Percentiles rank a stretch among this genome's conserved stretches.
phyloP scores from a whole-genome alignment of 352 stramenopile genomes.

The Globisporangium spiculum region DNA sequence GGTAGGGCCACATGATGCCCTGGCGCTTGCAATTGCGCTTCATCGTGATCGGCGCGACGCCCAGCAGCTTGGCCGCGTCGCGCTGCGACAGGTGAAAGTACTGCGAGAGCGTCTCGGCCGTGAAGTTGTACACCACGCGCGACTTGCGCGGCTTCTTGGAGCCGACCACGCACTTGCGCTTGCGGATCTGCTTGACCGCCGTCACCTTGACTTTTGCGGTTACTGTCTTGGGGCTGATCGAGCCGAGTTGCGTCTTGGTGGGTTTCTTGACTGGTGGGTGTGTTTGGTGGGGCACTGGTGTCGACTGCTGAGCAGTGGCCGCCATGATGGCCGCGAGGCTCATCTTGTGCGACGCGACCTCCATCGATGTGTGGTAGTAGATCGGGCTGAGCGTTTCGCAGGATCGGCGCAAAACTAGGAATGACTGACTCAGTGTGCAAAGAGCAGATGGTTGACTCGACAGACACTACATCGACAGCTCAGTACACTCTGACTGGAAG shows the following conservation, averaged over 20 bases:
- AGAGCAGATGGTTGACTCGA: background rate
- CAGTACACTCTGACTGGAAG: too few species aligned
- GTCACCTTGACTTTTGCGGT: background rate
- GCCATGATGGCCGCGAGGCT: background rate
- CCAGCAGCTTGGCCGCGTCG: slow-evolving; percentile 46
- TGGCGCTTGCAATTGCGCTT: slow-evolving; percentile 60
- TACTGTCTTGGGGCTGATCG: background rate
- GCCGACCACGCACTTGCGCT: background rate
- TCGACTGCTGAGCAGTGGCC: background rate
- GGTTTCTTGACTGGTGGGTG: background rate
- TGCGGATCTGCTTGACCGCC: background rate
- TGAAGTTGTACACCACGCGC: slow-evolving; percentile 50
- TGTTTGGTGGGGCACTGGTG: background rate
- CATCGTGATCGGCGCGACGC: slow-evolving; percentile 52
- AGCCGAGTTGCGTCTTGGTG: background rate
- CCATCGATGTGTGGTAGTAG: background rate
- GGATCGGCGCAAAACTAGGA: background rate
- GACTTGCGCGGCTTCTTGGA: slow-evolving; percentile 28
- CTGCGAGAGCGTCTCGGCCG: slow-evolving; percentile 36
- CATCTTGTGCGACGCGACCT: slow-evolving; percentile 5
- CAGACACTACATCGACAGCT: too few species aligned
- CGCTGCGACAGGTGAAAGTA: slow-evolving; percentile 57
- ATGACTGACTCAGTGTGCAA: slow-evolving; percentile 3
- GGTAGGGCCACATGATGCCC: slow-evolving; percentile 61
- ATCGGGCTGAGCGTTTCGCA: background rate